Percentiles rank a stretch among this genome's conserved stretches.
Evolutionary conservation across 495 filamentous ascomycete species (phyloP).

Genomic region (Terfezia claveryi): DNA sequence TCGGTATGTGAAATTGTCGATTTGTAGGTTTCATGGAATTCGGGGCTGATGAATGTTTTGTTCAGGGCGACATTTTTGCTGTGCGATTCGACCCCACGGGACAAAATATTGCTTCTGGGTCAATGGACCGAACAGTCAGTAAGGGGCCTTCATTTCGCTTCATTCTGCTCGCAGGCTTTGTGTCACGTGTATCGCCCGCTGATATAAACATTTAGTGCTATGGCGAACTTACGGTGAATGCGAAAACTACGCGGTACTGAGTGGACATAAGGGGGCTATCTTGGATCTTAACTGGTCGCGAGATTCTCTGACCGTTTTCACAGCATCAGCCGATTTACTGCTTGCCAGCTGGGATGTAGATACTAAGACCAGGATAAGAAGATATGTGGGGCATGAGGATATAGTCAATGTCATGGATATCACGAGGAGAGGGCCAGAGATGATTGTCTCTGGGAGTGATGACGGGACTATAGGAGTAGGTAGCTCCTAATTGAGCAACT

Average conservation of each 20-base stretch:
- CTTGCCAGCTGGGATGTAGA: conserved; percentile 90
- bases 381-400: conserved; percentile 85
- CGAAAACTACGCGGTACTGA: conserved; percentile 75
- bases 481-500: neutral
- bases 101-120: conserved; percentile 77
- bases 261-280: conserved; percentile 66
- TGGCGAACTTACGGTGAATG: conserved; percentile 85
- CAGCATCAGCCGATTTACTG: conserved; percentile 71
- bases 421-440: conserved; percentile 66
- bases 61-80: conserved; percentile 57
- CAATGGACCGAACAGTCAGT: conserved; percentile 86
- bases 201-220: conserved; percentile 36
- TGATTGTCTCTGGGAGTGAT: conserved; percentile 72
- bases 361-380: conserved; percentile 64
- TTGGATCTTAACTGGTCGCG: conserved; percentile 55
- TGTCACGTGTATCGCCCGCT: neutral
- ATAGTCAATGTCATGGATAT: conserved; percentile 79
- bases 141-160: conserved; percentile 15
- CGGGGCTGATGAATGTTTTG: neutral
- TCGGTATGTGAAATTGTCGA: conserved; percentile 19
- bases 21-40: neutral
- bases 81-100: conserved; percentile 74
- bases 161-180: too few relatives aligned
- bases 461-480: conserved; percentile 66
- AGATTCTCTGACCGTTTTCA: conserved; percentile 75